Base-by-base conservation (phyloP, 2,329 filamentous ascomycete species). In the Bipolaris victoriae region DNA sequence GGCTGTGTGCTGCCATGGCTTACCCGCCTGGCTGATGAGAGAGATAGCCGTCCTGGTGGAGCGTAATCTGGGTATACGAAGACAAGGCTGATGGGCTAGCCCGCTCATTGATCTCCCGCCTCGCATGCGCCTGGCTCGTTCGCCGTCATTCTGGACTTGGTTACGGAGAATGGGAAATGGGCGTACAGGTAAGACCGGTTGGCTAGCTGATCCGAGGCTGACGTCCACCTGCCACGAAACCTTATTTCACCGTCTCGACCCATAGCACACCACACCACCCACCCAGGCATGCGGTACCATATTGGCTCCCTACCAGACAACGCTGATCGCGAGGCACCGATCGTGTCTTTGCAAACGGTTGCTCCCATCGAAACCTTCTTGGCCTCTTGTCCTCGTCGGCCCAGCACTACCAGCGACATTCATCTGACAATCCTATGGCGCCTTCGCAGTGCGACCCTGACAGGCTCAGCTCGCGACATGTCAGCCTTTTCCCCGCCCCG, bases 181-280 rank as follows among this genome's bases (percentile, higher is more conserved):
- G 60, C 61, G 66, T 74, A 26, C 5, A 43, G 40, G 40, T 26
- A 65, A 75, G 69, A 74, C 62, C 66, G 72, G 73, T 11, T 65
- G 57, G 52, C 57, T 50, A 52, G 54, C 48, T 54, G 49, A 50
- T 62, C 70, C 68, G 70, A 69, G 65, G 71, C 69, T 74, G 69
- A 70, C 64, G 62, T 60, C 56, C 54, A 61, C 52, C 60, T 58
- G 57, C 59, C 57, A 58, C 59, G 44, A 63, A 68, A 65, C 64
- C 58, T 64, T 62, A 59, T 64, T 53, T n/a, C 48, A 26, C 37
- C 50, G 45, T 45, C 36, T 54, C 29, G 55, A 37, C 31, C 45
- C 39, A 29, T 26, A 43, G 33, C 44, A 48, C 24, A 26, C 29
- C 29, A 31, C 29, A 31, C 29, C 29, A 31, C 45, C 44, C 48